Evolutionary conservation across 176 grass and related monocot species (phyloP), one percentile per base, ranked within the genome.

Genomic region (Saccharum spontaneum): DNA sequence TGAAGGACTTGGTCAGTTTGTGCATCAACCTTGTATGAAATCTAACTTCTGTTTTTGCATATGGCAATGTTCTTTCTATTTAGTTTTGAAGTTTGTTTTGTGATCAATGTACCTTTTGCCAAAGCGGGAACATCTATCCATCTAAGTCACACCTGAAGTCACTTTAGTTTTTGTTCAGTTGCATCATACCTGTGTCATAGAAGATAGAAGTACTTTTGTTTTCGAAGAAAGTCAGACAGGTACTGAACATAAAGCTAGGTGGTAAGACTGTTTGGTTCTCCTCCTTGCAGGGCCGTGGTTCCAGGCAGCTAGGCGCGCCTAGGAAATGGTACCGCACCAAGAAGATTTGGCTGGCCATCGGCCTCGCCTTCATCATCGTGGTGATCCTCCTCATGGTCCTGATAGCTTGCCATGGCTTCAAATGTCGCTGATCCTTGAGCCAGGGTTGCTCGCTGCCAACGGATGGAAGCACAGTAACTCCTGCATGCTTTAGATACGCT

Each of bases 271-370:
- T 24, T 71, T 23, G 69, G 39, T 45, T 28, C 41, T 48, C 36
- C 66, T 69, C 0, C 20, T 52, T 52, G 26, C 72, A 75, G 45
- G 46, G 46, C 33, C 72, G 14, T 75, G 46, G 45, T 54, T 20
- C 28, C 45, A 52, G 45, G 72, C 72, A 18, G 45, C 46, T 31
- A 34, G 72, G 46, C 28, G 28, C 46, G 28, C 28, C 24, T 8
- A 52, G 72, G 72, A 75, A 28, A 54, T 75, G 45, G 72, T 48
- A 52, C 72, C 46, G 8, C 28, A 75, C 18, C 72, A 75, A 52
- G 71, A 73, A 8, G 72, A 52, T 75, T 49, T 49, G 26, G 26
- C 28, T 54, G 46, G 4, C 15, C 72, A 44, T 54, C 72, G 3
- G 17, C 69, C 22, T 75, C 45, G 45, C 45, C 72, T 8, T 50